A percentile compares a stretch with the other conserved stretches of the same genome.
phyloP scores from a whole-genome alignment of 2,329 filamentous ascomycete genomes.

The Xylariales sp. region DNA sequence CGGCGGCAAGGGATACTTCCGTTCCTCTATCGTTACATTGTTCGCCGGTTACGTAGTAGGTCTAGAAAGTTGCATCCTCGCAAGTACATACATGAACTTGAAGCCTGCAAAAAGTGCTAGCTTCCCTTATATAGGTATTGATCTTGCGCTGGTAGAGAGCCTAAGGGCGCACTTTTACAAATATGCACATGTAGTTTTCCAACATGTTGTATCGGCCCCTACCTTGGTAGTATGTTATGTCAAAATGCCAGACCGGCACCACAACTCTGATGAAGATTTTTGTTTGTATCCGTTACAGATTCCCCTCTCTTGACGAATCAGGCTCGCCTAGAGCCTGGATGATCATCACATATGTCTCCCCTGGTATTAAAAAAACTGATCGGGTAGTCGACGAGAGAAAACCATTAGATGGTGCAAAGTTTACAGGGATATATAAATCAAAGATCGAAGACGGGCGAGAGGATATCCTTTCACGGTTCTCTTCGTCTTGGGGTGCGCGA shows the following conservation, averaged over 20 bases:
- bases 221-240: neutral
- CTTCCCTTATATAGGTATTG: no score
- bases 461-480: slow-evolving; percentile 3
- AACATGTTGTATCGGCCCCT: neutral
- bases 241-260: neutral
- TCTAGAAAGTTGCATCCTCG: no score
- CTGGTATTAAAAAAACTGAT: neutral
- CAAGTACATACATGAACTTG: no score
- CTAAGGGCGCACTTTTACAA: neutral
- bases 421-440: neutral
- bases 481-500: neutral
- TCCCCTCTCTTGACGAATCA: neutral
- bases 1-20: neutral
- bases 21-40: no score
- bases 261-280: neutral
- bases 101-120: no score
- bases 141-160: neutral
- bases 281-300: neutral
- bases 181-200: neutral
- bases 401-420: slow-evolving; percentile 18
- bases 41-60: no score
- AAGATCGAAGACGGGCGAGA: slow-evolving; percentile 28
- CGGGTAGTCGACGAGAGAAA: slow-evolving; percentile 10
- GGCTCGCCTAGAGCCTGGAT: neutral
- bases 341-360: neutral